Conservation (phyloP, 75 land plant genomes). For the Azolla pinnata region DNA sequence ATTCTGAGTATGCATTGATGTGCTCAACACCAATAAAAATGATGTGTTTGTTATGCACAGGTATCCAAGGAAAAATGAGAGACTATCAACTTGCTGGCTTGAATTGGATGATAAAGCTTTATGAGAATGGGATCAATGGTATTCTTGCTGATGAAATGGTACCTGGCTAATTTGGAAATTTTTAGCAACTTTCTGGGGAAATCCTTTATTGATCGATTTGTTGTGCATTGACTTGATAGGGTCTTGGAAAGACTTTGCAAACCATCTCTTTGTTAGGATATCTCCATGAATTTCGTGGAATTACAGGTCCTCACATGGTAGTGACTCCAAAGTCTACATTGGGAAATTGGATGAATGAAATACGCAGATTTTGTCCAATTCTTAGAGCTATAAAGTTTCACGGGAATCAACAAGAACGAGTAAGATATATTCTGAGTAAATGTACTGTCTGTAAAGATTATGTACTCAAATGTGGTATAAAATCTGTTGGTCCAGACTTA, state of each 20-base stretch:
- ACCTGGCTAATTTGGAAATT: neutral
- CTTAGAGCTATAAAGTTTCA: conserved; percentile 87
- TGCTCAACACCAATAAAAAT: no score
- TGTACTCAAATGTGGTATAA: no score
- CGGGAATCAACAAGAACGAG: conserved; percentile 96
- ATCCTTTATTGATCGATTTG: no score
- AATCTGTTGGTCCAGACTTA: conserved; percentile 50
- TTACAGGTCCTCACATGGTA: conserved; percentile 98
- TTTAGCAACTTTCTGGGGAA: neutral
- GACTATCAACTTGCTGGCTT: conserved; percentile 97
- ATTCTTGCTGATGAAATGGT: conserved; percentile 99
- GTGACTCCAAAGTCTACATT: conserved; percentile 99
- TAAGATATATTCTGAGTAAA: no score
- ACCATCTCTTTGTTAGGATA: conserved; percentile 94
- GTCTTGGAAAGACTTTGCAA: conserved; percentile 95
- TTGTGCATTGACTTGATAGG: no score
- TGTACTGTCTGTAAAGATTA: neutral
- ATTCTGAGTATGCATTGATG: no score
- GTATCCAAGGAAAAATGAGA: conserved; percentile 96
- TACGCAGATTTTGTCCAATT: conserved; percentile 82
- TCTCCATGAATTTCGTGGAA: conserved; percentile 84
- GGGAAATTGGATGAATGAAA: conserved; percentile 99
- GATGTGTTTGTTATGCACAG: conserved; percentile 15
- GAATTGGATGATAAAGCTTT: conserved; percentile 92
- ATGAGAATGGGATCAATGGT: conserved; percentile 99